Evolutionary conservation across 441 rosid genomes (phyloP).

Genomic region (Daphne laureola): DNA sequence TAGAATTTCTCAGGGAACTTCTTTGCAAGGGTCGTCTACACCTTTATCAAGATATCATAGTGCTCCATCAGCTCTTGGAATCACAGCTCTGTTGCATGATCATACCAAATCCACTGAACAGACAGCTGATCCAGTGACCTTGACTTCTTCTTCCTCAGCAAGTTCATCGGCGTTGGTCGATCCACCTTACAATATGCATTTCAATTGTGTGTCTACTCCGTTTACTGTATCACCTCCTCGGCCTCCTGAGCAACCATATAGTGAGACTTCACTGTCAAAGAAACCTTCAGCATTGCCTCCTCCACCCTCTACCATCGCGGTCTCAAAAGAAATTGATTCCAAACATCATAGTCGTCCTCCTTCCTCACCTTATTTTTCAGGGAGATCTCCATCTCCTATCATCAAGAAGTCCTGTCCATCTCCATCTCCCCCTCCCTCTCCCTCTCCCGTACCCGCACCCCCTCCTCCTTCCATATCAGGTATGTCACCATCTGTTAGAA

Average conservation of each 20-base stretch:
- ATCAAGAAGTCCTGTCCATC: conserved; percentile 18
- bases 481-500: conserved; percentile 20
- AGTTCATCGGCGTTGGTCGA: conserved; percentile 25
- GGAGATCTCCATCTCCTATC: conserved; percentile 14
- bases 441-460: conserved; percentile 18
- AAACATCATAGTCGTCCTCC: background rate
- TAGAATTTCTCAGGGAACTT: conserved; percentile 29
- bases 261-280: conserved; percentile 8
- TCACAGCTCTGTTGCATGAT: conserved; percentile 70
- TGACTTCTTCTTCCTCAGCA: conserved; percentile 26
- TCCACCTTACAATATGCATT: conserved; percentile 19
- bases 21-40: conserved; percentile 41
- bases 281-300: conserved; percentile 11
- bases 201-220: conserved; percentile 15
- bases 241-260: conserved; percentile 9
- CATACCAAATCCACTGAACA: conserved; percentile 39
- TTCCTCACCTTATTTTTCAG: conserved; percentile 15
- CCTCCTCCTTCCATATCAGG: conserved; percentile 14
- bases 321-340: no score
- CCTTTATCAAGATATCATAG: conserved; percentile 38
- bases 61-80: conserved; percentile 48
- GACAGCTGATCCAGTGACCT: conserved; percentile 19
- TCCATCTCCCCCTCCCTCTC: conserved; percentile 28
- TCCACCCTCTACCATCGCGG: background rate
- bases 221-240: conserved; percentile 6